Evolutionary conservation across 2,329 filamentous ascomycete species (phyloP).

Genomic region (Diaporthe batatas): DNA sequence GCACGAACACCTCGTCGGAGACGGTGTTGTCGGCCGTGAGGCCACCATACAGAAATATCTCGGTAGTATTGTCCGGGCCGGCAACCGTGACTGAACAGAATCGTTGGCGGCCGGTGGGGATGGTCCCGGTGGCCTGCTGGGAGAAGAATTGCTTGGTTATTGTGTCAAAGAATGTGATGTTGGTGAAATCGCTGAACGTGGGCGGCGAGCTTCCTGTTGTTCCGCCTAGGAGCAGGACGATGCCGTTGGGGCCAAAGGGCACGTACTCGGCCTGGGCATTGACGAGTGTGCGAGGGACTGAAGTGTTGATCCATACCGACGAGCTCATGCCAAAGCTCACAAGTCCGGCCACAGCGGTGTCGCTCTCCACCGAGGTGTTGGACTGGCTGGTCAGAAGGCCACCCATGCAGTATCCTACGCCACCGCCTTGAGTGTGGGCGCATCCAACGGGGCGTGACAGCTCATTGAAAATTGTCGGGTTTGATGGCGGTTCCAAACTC

Average conservation of each 20-base stretch:
- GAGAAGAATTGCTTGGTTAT: conserved; percentile 52
- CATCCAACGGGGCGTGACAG: conserved; percentile 51
- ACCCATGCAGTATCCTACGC: conserved; percentile 51
- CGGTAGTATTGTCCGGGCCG: conserved; percentile 52
- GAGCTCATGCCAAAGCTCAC: conserved; percentile 51
- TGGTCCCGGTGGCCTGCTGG: conserved; percentile 51
- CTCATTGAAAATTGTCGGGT: conserved; percentile 52
- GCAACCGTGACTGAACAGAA: conserved; percentile 53
- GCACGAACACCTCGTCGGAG: conserved; percentile 52
- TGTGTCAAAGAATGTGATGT: conserved; percentile 52
- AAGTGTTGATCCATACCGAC: conserved; percentile 50
- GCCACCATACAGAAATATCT: conserved; percentile 57
- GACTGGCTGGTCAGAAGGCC: conserved; percentile 47
- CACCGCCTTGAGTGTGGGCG: conserved; percentile 47
- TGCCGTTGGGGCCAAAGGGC: conserved; percentile 51
- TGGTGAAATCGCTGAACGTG: conserved; percentile 47
- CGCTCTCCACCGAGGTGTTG: conserved; percentile 46
- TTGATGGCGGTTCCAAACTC: conserved; percentile 40
- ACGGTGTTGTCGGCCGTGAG: conserved; percentile 44
- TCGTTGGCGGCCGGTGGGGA: conserved; percentile 47
- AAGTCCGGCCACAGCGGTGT: conserved; percentile 47
- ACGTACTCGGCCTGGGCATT: conserved; percentile 50
- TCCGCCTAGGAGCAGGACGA: conserved; percentile 53
- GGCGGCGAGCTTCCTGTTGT: conserved; percentile 43
- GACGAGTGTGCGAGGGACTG: conserved; percentile 48